Base-by-base conservation (phyloP, 2,329 filamentous ascomycete genomes). In the Trichocomaceae sp. region DNA sequence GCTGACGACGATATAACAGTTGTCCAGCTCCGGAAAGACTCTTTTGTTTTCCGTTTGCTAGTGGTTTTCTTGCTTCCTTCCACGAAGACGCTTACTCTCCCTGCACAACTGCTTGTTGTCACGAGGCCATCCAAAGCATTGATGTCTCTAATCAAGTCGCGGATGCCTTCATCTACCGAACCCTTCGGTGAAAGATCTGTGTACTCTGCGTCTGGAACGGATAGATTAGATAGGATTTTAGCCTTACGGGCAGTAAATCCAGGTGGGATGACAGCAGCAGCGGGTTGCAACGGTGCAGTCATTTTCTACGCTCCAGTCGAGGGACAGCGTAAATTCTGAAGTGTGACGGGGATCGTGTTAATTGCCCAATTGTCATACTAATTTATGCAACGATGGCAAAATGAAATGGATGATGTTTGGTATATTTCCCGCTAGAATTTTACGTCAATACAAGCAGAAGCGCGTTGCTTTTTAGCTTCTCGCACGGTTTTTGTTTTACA, bases 81-180 rank as follows among this genome's bases (percentile, higher is more conserved):
- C 0, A 95, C 76, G 65, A 95, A 97, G 3, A 96, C 87, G 60
- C 87, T 91, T 47, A 95, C 82, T 51, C 92, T 79, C 0, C 92
- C 92, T 2, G 90, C 88, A 69, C 92, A 97, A 70, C 90, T 96
- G 72, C 90, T 96, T 2, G 91, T 96, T 1, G 92, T 96, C 33
- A 95, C 90, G 41, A 91, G 81, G 1, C 88, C 90, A 1, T 84
- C 80, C 5, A 86, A 66, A 1, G 64, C 69, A 70, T 97, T 97
- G 68, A 97, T 86, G 61, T 87, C 83, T 50, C 80, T 78, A 58
- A 97, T 90, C 52, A 96, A 76, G 20, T 84, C 79, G 47, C 85
- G 81, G 61, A 97, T 90, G 0, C 84, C 86, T 47, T 76, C 81
- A 69, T 97, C 92, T 19, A 97, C 81, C 0, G 84, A 87, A 15